Percentiles rank a stretch among this genome's conserved stretches.
phyloP scores from a whole-genome alignment of 2,329 filamentous ascomycete species.

The Penicillium sp. region DNA sequence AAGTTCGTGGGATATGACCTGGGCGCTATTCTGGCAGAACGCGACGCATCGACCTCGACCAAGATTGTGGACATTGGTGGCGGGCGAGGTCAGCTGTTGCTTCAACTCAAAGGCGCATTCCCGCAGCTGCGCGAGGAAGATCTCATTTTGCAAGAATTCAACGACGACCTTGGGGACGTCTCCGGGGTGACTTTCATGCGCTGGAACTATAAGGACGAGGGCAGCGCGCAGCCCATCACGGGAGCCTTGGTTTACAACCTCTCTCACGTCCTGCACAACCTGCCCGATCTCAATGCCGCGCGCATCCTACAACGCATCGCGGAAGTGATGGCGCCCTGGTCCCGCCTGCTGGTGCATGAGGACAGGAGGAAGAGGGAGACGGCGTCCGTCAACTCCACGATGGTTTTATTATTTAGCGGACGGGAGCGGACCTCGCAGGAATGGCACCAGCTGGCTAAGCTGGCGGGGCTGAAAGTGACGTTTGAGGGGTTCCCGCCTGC shows the following conservation, averaged over 20 bases:
- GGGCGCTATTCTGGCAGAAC: slow-evolving; percentile 26
- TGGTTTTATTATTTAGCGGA: slow-evolving; percentile 43
- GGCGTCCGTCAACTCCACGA: slow-evolving; percentile 41
- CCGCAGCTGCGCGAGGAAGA: slow-evolving; percentile 30
- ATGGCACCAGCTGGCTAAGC: slow-evolving; percentile 39
- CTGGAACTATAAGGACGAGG: slow-evolving; percentile 43
- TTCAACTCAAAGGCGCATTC: slow-evolving; percentile 41
- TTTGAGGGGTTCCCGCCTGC: slow-evolving; percentile 39
- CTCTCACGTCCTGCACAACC: slow-evolving; percentile 44
- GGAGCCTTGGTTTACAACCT: slow-evolving; percentile 41
- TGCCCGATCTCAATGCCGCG: slow-evolving; percentile 42
- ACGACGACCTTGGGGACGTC: slow-evolving; percentile 32
- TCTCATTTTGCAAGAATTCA: slow-evolving; percentile 44
- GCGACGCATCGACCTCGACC: slow-evolving; percentile 14
- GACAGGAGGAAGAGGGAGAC: slow-evolving; percentile 36
- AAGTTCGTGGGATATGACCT: slow-evolving; percentile 39
- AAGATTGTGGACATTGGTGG: slow-evolving; percentile 46
- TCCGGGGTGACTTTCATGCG: slow-evolving; percentile 35
- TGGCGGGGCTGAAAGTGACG: slow-evolving; percentile 39
- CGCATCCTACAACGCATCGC: slow-evolving; percentile 41
- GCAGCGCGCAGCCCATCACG: slow-evolving; percentile 36
- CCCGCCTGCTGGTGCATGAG: slow-evolving; percentile 42
- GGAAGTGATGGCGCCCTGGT: slow-evolving; percentile 39
- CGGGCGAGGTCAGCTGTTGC: slow-evolving; percentile 41
- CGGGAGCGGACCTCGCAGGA: slow-evolving; percentile 39